Evolutionary conservation across 306 rosid genomes (phyloP), one percentile per base, ranked within the genome.

Genomic region (Glycine tomentella): DNA sequence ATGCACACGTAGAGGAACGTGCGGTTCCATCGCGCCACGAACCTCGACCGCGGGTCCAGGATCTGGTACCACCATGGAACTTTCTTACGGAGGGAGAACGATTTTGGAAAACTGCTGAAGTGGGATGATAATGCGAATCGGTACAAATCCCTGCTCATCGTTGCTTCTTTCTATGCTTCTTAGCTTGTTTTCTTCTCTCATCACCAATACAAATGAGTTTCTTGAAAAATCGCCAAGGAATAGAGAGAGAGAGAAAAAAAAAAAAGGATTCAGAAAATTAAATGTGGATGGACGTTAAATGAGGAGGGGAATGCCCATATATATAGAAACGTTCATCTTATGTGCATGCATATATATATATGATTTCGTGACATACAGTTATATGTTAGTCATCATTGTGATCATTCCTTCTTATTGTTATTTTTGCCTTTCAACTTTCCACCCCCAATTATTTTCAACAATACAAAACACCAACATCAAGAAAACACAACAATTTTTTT

Each of bases 51-150:
- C 3, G 99, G 98, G 62, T 91, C 88, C 0, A 82, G 83, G 40
- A 92, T 89, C 38, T 92, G 90, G 81, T 86, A 71, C 97, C 97
- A 91, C 97, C 94, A 89, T 1, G 93, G 95, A 1, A 87, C 91
- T 40, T 90, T 86, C 59, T 73, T 84, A 2, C 93, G 59, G 0
- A 91, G 86, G 3, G 90, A 83, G 79, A 91, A 73, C 7, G 97
- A 80, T 58, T 67, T 84, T 0, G 89, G 75, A 75, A 91, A 80
- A 72, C 7, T 81, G 79, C 74, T 20, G 65, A 94, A 82, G 3
- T 75, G 84, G 6, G 90, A 65, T 0, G 93, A 71, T 2, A 69
- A 72, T 5, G 69, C 70, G 7, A 79, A 79, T 4, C 77, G 49
- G 2, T 70, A 69, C 16, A 80, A 10, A 0, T 76, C 87, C 20